Percentiles rank a stretch among this genome's conserved stretches.
Conservation (phyloP, 768 basidiomycete species). For the Leccinum aurantiacum region DNA sequence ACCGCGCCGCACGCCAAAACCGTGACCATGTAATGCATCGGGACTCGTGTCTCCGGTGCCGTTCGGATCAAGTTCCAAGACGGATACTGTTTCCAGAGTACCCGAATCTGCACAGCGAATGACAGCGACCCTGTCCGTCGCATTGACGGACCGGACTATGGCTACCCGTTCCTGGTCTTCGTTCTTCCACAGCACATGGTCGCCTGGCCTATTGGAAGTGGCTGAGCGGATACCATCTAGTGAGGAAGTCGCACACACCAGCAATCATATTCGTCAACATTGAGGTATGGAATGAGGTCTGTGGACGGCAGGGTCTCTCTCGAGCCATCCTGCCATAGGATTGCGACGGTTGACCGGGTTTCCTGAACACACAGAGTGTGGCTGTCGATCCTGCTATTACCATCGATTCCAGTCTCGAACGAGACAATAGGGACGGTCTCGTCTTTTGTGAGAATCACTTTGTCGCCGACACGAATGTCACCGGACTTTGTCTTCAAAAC, state of each 20-base stretch:
- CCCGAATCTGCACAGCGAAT: slow-evolving; percentile 58
- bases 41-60: slow-evolving; percentile 57
- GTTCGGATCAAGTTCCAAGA: slow-evolving; percentile 87
- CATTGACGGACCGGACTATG: slow-evolving; percentile 77
- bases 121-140: slow-evolving; percentile 65
- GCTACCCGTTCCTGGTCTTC: slow-evolving; percentile 68
- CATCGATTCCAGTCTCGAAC: slow-evolving; percentile 56
- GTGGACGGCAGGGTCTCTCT: slow-evolving; percentile 59
- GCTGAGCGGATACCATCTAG: slow-evolving; percentile 6
- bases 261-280: slow-evolving; percentile 90
- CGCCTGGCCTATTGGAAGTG: slow-evolving; percentile 70
- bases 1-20: slow-evolving; percentile 78
- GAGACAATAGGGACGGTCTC: slow-evolving; percentile 50
- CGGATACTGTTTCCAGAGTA: slow-evolving; percentile 64
- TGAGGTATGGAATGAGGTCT: slow-evolving; percentile 76
- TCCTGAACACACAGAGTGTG: slow-evolving; percentile 64
- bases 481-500: slow-evolving; percentile 61
- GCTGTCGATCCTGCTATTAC: slow-evolving; percentile 48
- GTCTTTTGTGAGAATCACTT: slow-evolving; percentile 57
- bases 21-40: slow-evolving; percentile 48
- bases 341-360: slow-evolving; percentile 63
- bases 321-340: slow-evolving; percentile 89
- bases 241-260: slow-evolving; percentile 50
- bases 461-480: slow-evolving; percentile 73
- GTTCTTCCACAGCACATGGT: slow-evolving; percentile 81